phyloP scores from a whole-genome alignment of 306 rosid species.

The Ceratonia siliqua region DNA sequence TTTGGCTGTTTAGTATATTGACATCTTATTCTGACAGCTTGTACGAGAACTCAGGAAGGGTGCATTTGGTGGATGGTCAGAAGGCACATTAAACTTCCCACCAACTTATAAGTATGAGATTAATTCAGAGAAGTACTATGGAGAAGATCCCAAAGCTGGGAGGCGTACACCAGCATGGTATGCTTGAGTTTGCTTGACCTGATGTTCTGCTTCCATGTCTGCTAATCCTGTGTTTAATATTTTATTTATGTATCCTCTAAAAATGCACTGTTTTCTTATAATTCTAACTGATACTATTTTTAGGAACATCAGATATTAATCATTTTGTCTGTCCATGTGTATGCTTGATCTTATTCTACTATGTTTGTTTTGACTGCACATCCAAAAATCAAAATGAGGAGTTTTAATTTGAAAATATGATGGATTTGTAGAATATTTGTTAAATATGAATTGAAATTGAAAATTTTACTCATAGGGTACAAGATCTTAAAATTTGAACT shows the following conservation, averaged over 20 bases:
- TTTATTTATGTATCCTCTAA: not conserved
- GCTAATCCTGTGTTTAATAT: not conserved
- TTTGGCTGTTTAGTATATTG: constrained; percentile 27
- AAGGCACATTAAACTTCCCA: constrained; percentile 67
- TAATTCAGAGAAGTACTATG: constrained; percentile 72
- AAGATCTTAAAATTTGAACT: not conserved
- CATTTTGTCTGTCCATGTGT: not conserved
- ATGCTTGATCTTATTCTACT: not conserved
- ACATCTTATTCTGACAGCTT: constrained; percentile 61
- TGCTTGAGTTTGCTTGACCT: constrained; percentile 27
- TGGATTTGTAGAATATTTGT: not conserved
- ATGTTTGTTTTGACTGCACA: not conserved
- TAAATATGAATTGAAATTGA: not conserved
- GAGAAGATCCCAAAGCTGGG: constrained; percentile 74
- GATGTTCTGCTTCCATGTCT: constrained; percentile 16
- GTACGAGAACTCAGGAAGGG: constrained; percentile 62
- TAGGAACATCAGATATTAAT: not conserved
- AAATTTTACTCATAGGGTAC: not conserved
- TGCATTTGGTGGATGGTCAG: constrained; percentile 87
- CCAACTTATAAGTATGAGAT: constrained; percentile 87
- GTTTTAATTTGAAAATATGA: not conserved
- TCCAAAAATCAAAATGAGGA: not conserved
- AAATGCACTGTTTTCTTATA: not conserved
- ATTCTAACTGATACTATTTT: not conserved
- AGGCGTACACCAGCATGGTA: constrained; percentile 96